Base-by-base conservation (phyloP, 202 grass and related monocot species). In the Panicum virgatum region DNA sequence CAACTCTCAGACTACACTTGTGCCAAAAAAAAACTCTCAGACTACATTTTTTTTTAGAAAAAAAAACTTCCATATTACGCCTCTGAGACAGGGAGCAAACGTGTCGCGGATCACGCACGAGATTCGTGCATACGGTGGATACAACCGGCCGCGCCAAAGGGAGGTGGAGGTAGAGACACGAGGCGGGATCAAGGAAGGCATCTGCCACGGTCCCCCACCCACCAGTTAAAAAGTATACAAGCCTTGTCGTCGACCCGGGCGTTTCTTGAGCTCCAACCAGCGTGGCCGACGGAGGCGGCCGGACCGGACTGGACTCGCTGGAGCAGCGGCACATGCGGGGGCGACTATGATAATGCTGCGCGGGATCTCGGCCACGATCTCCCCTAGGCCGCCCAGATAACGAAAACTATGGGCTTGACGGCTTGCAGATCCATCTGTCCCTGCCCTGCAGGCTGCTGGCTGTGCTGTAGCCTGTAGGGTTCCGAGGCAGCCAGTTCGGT, bases 331-430 rank as follows among this genome's bases (percentile, higher is more conserved):
- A 81, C 52, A 71, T 81, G 78, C 52, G 34, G 9, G 9, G 7
- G 30, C 0, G 30, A 53, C 40, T 65, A 51, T 16, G 45, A 39
- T 79, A 66, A 66, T 51, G 10, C 40, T 6, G 47, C 47, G 48
- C 63, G 26, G 14, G 8, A 69, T 80, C 64, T 29, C 30, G 6
- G 16, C 36, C 72, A 32, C 34, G 48, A 69, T 69, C 77, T 12
- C 8, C 1, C 20, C 32, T n/a, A n/a, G n/a, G n/a, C 71, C 27
- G 12, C 12, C 7, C 4, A 30, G 37, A 69, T 44, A 80, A 58
- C 50, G 69, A 69, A 80, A 80, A 69, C 65, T 69, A 80, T 30
- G 37, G 5, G 59, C 56, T 26, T 59, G 4, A 26, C 25, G 32
- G 38, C 71, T 8, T 22, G 19, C 19, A 22, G 74, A 77, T 59